These are phyloP conservation scores for Trichomonas vaginalis DNA, from an alignment of 208 protist species.

Conservation along the genomic window DNA sequence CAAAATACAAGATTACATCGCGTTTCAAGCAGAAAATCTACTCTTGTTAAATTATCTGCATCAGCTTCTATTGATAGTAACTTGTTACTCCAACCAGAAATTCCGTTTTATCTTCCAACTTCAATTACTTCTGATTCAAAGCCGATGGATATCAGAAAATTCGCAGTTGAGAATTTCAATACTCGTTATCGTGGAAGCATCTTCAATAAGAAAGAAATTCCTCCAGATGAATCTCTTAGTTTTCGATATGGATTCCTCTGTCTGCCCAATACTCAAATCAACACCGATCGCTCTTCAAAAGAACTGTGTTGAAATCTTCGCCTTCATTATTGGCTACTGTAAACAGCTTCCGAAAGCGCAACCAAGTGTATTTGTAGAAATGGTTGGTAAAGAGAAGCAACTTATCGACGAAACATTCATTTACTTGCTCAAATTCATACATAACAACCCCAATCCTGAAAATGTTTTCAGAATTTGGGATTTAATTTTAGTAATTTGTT, in stretches of 20 bases:
- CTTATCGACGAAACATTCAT: background rate
- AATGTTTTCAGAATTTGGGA: background rate
- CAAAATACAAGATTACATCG: too few relatives aligned
- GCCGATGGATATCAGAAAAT: background rate
- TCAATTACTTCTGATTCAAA: background rate
- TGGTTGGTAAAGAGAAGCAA: background rate
- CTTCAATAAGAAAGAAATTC: background rate
- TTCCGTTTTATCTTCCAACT: background rate
- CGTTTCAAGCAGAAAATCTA: too few relatives aligned
- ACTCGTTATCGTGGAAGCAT: background rate
- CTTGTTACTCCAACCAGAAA: background rate
- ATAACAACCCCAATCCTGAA: background rate
- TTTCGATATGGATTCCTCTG: background rate
- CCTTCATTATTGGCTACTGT: background rate
- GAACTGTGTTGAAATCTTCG: background rate
- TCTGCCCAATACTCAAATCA: background rate
- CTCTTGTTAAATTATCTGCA: background rate
- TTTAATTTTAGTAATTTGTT: background rate
- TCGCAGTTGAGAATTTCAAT: background rate
- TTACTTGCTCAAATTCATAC: background rate
- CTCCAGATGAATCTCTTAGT: background rate
- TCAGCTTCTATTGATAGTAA: too few relatives aligned
- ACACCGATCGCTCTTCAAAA: background rate
- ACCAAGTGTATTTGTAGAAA: background rate
- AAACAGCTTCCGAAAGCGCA: background rate